phyloP scores from a whole-genome alignment of 2,329 filamentous ascomycete genomes.

The Trichoderma breve region DNA sequence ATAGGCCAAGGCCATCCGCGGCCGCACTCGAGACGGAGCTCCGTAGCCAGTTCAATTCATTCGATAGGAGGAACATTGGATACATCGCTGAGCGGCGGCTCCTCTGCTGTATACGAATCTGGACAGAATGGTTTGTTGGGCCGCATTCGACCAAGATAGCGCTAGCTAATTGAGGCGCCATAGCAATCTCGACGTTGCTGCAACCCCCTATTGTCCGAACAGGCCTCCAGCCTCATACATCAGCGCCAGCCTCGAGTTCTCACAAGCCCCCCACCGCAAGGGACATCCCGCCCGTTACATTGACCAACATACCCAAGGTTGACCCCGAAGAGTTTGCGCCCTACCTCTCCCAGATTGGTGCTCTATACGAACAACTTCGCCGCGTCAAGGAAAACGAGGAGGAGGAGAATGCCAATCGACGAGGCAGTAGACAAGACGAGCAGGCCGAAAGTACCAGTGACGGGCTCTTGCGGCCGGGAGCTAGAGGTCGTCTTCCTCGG shows the following conservation, averaged over 20 bases:
- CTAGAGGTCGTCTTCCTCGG: conserved; percentile 29
- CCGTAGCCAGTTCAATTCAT: conserved; percentile 81
- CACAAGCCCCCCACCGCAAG: conserved; percentile 80
- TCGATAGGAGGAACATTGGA: conserved; percentile 86
- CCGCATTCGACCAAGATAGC: neutral
- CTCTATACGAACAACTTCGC: conserved; percentile 84
- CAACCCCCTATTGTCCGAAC: conserved; percentile 88
- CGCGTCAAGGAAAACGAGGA: conserved; percentile 77
- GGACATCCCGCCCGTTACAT: conserved; percentile 89
- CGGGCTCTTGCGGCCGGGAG: conserved; percentile 46
- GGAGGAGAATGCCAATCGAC: conserved; percentile 46
- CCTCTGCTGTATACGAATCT: conserved; percentile 64
- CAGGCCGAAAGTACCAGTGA: conserved; percentile 40
- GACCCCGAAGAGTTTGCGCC: conserved; percentile 76
- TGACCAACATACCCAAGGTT: conserved; percentile 83
- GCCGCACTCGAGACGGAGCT: conserved; percentile 64
- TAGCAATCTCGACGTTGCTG: conserved; percentile 89
- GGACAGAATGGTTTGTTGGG: conserved; percentile 70
- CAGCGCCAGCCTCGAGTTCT: conserved; percentile 64
- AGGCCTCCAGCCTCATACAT: conserved; percentile 76
- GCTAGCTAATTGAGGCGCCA: conserved; percentile 14
- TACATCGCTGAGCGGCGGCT: conserved; percentile 56
- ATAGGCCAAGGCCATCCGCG: conserved; percentile 48
- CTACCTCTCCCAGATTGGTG: conserved; percentile 82
- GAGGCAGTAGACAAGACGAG: conserved; percentile 45